Evolutionary conservation across 73 alveolate genomes (phyloP).

Genomic region (Paramecium bursaria): DNA sequence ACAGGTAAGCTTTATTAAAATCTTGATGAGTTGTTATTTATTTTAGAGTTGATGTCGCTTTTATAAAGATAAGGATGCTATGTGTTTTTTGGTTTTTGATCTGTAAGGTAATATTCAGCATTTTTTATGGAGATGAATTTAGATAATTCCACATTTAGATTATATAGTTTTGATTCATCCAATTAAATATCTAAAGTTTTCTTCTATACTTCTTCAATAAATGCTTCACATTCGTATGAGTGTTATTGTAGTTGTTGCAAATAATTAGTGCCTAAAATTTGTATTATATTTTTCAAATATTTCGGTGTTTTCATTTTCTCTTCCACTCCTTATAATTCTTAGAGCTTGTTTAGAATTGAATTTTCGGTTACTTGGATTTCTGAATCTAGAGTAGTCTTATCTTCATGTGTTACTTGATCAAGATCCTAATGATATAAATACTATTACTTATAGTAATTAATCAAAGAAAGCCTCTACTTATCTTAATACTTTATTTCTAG

Average conservation of each 20-base stretch:
- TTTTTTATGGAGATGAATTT: conserved; percentile 57
- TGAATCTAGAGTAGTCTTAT: conserved; percentile 56
- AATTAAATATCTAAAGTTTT: conserved; percentile 58
- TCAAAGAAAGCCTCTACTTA: conserved; percentile 60
- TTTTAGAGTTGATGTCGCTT: conserved; percentile 14
- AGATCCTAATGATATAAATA: background rate
- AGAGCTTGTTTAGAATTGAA: conserved; percentile 20
- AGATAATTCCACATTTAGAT: conserved; percentile 48
- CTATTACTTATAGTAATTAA: background rate
- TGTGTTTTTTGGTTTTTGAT: background rate
- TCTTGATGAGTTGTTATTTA: no score
- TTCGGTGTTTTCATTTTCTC: conserved; percentile 56
- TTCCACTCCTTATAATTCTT: conserved; percentile 57
- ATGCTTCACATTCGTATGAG: conserved; percentile 64
- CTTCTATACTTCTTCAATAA: conserved; percentile 60
- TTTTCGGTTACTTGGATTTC: conserved; percentile 59
- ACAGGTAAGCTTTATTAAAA: no score
- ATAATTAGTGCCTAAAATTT: conserved; percentile 43
- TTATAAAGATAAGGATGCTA: conserved; percentile 27
- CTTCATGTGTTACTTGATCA: conserved; percentile 22
- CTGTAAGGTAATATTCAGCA: conserved; percentile 20
- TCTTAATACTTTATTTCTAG: conserved; percentile 16
- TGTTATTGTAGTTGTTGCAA: conserved; percentile 34
- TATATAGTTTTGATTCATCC: conserved; percentile 59
- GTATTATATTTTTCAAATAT: conserved; percentile 53